Evolutionary conservation across 352 stramenopile species (phyloP).

Genomic region (Phytophthora megakarya): DNA sequence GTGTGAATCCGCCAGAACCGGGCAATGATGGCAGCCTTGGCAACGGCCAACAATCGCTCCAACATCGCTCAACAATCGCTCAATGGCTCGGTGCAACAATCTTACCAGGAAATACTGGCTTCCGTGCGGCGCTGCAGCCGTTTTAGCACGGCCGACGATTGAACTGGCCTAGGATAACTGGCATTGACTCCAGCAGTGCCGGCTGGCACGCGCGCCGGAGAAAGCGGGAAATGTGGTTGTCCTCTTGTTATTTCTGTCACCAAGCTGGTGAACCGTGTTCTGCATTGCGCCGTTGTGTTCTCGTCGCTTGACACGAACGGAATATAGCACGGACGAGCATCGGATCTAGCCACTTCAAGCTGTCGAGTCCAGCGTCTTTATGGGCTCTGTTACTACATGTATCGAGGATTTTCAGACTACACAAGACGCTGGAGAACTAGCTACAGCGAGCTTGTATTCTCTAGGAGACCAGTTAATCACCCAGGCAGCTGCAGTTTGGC

Average conservation of each 20-base stretch:
- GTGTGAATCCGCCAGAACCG: slow-evolving; percentile 20
- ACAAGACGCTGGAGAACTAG: not conserved
- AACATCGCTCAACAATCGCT: not conserved
- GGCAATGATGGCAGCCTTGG: slow-evolving; percentile 3
- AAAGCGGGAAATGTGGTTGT: slow-evolving; percentile 30
- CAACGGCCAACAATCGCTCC: too few relatives aligned
- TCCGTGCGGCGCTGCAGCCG: slow-evolving; percentile 17
- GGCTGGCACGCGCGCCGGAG: slow-evolving; percentile 5
- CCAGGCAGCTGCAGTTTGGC: slow-evolving; percentile 21
- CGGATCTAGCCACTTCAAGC: slow-evolving; percentile 11
- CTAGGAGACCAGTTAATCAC: too few relatives aligned
- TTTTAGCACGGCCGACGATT: slow-evolving; percentile 13
- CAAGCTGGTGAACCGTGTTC: slow-evolving; percentile 11
- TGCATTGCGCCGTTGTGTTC: slow-evolving; percentile 13
- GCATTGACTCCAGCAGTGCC: not conserved
- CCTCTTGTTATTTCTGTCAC: slow-evolving; percentile 19
- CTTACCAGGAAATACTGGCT: slow-evolving; percentile 18
- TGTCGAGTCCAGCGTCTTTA: slow-evolving; percentile 1
- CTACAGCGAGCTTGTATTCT: too few relatives aligned
- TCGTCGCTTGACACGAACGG: slow-evolving; percentile 25
- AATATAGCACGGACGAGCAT: slow-evolving; percentile 10
- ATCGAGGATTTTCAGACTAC: not conserved
- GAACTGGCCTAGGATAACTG: slow-evolving; percentile 22
- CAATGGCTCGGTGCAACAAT: too few relatives aligned
- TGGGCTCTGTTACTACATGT: slow-evolving; percentile 4